Conservation (phyloP, 75 land plant species). For the Larix kaempferi region DNA sequence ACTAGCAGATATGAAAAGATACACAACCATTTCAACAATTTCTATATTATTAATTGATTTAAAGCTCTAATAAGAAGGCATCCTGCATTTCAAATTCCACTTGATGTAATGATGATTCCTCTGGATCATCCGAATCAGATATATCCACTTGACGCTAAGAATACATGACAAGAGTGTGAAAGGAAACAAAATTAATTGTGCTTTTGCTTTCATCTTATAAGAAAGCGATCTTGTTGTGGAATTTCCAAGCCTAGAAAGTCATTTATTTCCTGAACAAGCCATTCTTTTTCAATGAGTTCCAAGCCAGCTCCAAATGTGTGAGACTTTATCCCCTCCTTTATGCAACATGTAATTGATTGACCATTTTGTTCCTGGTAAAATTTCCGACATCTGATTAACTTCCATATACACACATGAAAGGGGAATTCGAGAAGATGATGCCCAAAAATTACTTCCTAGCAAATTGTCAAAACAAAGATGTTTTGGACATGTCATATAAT, state of each 20-base stretch:
- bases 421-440: background rate
- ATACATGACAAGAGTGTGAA: background rate
- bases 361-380: slow-evolving; percentile 23
- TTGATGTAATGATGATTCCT: no score
- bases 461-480: background rate
- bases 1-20: background rate
- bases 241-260: slow-evolving; percentile 16
- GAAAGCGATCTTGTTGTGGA: background rate
- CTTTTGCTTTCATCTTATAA: background rate
- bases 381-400: background rate
- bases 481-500: background rate
- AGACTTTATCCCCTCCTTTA: slow-evolving; percentile 25
- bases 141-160: background rate
- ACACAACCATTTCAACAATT: background rate
- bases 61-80: background rate
- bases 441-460: background rate
- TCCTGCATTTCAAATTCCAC: background rate
- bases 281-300: slow-evolving; percentile 27
- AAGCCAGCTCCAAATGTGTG: slow-evolving; percentile 38
- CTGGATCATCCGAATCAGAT: no score
- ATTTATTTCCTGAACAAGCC: slow-evolving; percentile 40
- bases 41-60: background rate
- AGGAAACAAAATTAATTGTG: background rate
- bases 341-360: slow-evolving; percentile 17
- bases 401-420: background rate